Conservation (phyloP, 2,329 filamentous ascomycete species). For the Colletotrichum camelliae region DNA sequence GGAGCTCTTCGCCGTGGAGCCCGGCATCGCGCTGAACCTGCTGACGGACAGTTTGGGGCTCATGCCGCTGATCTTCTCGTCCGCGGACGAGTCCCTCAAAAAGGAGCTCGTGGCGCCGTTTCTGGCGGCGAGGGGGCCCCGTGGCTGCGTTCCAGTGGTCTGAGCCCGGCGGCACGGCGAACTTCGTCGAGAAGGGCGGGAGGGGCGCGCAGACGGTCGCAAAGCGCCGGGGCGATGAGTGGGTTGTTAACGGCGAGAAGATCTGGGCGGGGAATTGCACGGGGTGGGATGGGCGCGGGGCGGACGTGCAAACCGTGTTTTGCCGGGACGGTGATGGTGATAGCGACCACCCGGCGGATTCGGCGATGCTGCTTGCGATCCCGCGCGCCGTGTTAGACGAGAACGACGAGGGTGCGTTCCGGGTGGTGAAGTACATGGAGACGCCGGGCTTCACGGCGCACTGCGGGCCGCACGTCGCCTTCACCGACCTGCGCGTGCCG, state of each 20-base stretch:
- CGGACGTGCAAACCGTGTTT: slow-evolving; percentile 57
- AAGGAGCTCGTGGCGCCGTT: slow-evolving; percentile 54
- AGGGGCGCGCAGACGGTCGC: slow-evolving; percentile 55
- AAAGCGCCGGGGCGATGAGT: slow-evolving; percentile 45
- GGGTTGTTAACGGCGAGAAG: slow-evolving; percentile 60
- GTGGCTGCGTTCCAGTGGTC: slow-evolving; percentile 57
- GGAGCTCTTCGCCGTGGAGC: slow-evolving; percentile 58
- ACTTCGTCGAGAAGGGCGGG: slow-evolving; percentile 55
- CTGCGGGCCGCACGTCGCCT: slow-evolving; percentile 55
- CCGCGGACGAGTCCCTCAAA: slow-evolving; percentile 37
- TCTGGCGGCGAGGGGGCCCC: slow-evolving; percentile 47
- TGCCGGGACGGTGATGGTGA: slow-evolving; percentile 43
- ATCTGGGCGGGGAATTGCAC: slow-evolving; percentile 60
- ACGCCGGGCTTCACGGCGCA: slow-evolving; percentile 51
- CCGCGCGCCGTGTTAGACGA: slow-evolving; percentile 50
- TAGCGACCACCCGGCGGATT: slow-evolving; percentile 26
- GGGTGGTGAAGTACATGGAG: slow-evolving; percentile 49
- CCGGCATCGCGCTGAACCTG: slow-evolving; percentile 52
- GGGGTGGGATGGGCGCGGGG: slow-evolving; percentile 58
- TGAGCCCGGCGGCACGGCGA: slow-evolving; percentile 57
- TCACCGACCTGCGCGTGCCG: slow-evolving; percentile 53
- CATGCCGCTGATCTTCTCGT: slow-evolving; percentile 52
- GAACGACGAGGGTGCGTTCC: slow-evolving; percentile 47
- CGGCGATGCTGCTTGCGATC: slow-evolving; percentile 54
- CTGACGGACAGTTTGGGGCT: slow-evolving; percentile 58